Conservation (phyloP, 495 filamentous ascomycete genomes). For the Penicillium salamii region DNA sequence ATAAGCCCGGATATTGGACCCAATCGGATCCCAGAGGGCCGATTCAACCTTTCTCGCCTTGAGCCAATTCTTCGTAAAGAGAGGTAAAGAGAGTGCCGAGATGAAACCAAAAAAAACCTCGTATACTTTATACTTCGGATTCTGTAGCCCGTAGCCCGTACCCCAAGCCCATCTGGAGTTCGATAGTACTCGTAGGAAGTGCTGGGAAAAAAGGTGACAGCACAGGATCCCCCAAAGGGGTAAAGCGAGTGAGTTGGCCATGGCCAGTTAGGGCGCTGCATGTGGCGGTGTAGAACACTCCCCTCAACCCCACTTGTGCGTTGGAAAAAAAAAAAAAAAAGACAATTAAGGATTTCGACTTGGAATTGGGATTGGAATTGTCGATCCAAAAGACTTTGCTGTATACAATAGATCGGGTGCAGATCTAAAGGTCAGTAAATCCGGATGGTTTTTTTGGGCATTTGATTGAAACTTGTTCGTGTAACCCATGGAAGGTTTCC, state of each 20-base stretch:
- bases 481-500: constrained; percentile 12
- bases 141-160: too few relatives aligned
- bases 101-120: too few relatives aligned
- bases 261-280: constrained; percentile 27
- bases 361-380: not conserved
- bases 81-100: too few relatives aligned
- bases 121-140: too few relatives aligned
- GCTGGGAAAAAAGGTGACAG: not conserved
- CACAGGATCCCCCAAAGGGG: constrained; percentile 21
- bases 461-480: constrained; percentile 15
- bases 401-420: too few relatives aligned
- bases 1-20: not conserved
- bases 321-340: constrained; percentile 13
- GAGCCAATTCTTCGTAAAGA: not conserved
- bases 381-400: not conserved
- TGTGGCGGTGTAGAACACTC: constrained; percentile 45
- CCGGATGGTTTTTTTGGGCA: constrained; percentile 5
- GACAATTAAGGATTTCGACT: not conserved
- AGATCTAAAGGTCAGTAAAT: not conserved
- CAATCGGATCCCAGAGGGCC: not conserved
- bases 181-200: too few relatives aligned
- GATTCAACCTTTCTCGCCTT: not conserved
- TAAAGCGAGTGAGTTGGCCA: constrained; percentile 29
- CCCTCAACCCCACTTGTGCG: constrained; percentile 38
- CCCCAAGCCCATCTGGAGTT: too few relatives aligned